These are phyloP conservation scores for Colletotrichum siamense DNA, from an alignment of 2,329 filamentous ascomycete species.

Conservation along the genomic window DNA sequence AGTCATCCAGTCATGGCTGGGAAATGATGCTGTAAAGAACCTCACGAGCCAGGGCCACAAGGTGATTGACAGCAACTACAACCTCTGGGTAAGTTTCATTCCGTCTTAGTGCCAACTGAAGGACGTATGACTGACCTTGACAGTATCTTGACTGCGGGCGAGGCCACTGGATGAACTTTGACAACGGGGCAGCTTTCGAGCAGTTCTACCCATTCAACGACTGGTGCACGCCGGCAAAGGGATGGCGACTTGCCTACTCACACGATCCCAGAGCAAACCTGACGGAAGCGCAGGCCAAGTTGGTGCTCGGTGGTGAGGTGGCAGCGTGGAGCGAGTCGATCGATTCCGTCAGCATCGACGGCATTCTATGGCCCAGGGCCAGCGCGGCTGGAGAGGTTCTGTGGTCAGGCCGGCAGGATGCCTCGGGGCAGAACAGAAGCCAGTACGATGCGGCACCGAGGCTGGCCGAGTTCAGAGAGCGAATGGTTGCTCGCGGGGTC, in stretches of 20 bases:
- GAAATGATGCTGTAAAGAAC: conserved; percentile 63
- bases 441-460: conserved; percentile 73
- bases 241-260: conserved; percentile 81
- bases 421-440: conserved; percentile 70
- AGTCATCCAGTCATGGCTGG: conserved; percentile 81
- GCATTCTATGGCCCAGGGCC: conserved; percentile 78
- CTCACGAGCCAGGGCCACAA: conserved; percentile 70
- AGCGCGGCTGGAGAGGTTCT: conserved; percentile 79
- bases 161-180: conserved; percentile 79
- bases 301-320: conserved; percentile 82
- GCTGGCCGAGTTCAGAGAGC: conserved; percentile 77
- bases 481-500: conserved; percentile 73
- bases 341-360: conserved; percentile 77
- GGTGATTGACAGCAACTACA: conserved; percentile 77
- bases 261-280: conserved; percentile 76
- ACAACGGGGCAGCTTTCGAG: conserved; percentile 57
- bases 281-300: conserved; percentile 62
- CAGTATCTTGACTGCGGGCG: conserved; percentile 85
- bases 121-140: not conserved
- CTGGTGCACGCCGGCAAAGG: conserved; percentile 82
- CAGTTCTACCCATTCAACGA: conserved; percentile 74
- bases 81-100: conserved; percentile 70
- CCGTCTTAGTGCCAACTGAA: not conserved
- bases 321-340: conserved; percentile 84
- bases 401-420: conserved; percentile 77